Percentiles rank a stretch among this genome's conserved stretches.
These are phyloP conservation scores for Tetracentron sinense DNA, from an alignment of 164 flowering plant species.

Conservation along the genomic window DNA sequence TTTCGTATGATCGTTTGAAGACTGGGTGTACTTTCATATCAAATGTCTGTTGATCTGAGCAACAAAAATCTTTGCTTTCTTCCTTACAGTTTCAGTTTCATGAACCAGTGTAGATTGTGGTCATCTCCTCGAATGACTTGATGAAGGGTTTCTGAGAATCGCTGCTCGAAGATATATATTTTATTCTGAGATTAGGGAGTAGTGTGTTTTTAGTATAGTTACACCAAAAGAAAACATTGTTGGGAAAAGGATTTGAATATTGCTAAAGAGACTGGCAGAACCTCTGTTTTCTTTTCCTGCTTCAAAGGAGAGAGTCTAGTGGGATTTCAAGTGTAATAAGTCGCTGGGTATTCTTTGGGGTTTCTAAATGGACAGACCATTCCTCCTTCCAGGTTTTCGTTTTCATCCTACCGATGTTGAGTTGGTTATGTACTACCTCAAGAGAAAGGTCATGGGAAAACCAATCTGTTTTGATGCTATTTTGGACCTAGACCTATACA, in stretches of 20 bases:
- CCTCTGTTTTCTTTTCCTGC: neutral
- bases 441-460: conserved; percentile 59
- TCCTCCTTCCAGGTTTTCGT: conserved; percentile 76
- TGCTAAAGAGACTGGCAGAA: neutral
- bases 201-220: neutral
- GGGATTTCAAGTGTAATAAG: neutral
- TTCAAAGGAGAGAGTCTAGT: neutral
- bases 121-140: conserved; percentile 53
- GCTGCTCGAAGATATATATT: neutral
- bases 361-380: conserved; percentile 30
- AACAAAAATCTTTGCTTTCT: conserved; percentile 23
- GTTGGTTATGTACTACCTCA: conserved; percentile 60
- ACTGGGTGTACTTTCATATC: conserved; percentile 48
- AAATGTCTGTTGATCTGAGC: conserved; percentile 60
- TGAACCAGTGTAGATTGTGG: conserved; percentile 60
- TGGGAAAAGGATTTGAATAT: neutral
- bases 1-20: conserved; percentile 11
- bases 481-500: conserved; percentile 65
- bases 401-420: conserved; percentile 89
- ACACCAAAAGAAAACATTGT: neutral
- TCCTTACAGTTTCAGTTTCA: conserved; percentile 34
- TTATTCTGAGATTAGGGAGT: neutral
- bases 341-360: neutral
- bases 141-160: conserved; percentile 2
- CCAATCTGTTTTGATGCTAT: conserved; percentile 36